Conservation (phyloP, 2,329 filamentous ascomycete species). For the Ophiostoma populinum region DNA sequence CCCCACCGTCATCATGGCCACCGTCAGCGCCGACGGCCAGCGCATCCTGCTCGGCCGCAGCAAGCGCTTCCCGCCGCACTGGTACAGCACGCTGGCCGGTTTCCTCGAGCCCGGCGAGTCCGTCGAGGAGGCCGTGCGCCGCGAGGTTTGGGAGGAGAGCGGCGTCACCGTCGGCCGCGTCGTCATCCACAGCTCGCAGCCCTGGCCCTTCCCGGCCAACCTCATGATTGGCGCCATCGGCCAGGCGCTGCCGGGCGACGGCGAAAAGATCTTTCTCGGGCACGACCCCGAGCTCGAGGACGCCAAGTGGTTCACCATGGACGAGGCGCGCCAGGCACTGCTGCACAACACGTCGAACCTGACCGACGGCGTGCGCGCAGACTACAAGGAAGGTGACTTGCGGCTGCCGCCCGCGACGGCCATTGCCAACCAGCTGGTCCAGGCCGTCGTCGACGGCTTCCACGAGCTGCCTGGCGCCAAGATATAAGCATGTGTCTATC, state of each 20-base stretch:
- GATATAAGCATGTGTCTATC: too few relatives aligned
- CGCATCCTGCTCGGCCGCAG: slow-evolving; percentile 70
- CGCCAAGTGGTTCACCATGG: slow-evolving; percentile 73
- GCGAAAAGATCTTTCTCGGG: slow-evolving; percentile 65
- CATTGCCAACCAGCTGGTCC: slow-evolving; percentile 80
- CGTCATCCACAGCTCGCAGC: slow-evolving; percentile 67
- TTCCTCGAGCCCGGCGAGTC: slow-evolving; percentile 78
- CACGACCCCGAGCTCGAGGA: slow-evolving; percentile 85
- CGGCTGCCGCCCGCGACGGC: slow-evolving; percentile 71
- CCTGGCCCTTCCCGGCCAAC: slow-evolving; percentile 74
- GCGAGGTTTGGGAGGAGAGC: slow-evolving; percentile 76
- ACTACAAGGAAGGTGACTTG: slow-evolving; percentile 60
- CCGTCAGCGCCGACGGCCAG: slow-evolving; percentile 64
- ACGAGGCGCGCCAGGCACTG: slow-evolving; percentile 65
- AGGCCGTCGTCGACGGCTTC: slow-evolving; percentile 62
- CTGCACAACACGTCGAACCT: slow-evolving; percentile 47
- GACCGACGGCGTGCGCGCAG: slow-evolving; percentile 43
- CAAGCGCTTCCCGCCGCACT: slow-evolving; percentile 65
- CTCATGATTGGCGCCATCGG: slow-evolving; percentile 80
- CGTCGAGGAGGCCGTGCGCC: slow-evolving; percentile 65
- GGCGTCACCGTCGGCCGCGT: slow-evolving; percentile 63
- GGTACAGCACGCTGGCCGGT: slow-evolving; percentile 78
- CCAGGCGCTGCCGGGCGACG: slow-evolving; percentile 56
- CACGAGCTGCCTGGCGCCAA: slow-evolving; percentile 33
- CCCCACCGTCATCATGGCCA: slow-evolving; percentile 87